Evolutionary conservation across 2,329 filamentous ascomycete genomes (phyloP).

Genomic region (Arthrinium phaeospermum): DNA sequence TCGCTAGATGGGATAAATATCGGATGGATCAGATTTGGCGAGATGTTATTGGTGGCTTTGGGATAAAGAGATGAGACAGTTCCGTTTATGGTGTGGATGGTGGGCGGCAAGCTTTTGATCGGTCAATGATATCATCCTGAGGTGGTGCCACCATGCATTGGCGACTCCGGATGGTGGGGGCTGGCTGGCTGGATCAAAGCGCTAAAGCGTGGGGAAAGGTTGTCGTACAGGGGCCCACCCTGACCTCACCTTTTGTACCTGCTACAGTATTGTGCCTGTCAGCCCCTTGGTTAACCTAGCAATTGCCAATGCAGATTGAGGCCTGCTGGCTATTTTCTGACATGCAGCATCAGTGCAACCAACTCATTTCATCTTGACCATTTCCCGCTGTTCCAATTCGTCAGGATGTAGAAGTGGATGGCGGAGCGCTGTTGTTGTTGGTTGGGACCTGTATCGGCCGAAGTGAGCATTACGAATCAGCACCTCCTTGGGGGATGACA

Average conservation of each 20-base stretch:
- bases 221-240: background rate
- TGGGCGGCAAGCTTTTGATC: background rate
- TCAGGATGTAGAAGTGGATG: background rate
- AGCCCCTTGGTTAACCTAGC: too few species aligned
- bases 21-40: background rate
- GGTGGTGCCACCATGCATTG: background rate
- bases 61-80: background rate
- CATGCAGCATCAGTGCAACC: background rate
- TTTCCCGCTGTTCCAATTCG: background rate
- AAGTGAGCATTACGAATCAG: background rate
- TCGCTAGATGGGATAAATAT: background rate
- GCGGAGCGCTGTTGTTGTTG: background rate
- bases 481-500: background rate
- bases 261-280: background rate
- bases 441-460: background rate
- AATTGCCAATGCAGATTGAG: background rate
- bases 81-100: background rate
- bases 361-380: background rate
- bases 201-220: conserved; percentile 1
- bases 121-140: conserved; percentile 9
- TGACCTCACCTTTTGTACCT: too few species aligned
- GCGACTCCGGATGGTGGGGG: background rate
- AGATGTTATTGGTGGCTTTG: background rate
- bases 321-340: background rate
- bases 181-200: background rate